Evolutionary conservation across 306 rosid genomes (phyloP).

Genomic region (Heteromeles arbutifolia): DNA sequence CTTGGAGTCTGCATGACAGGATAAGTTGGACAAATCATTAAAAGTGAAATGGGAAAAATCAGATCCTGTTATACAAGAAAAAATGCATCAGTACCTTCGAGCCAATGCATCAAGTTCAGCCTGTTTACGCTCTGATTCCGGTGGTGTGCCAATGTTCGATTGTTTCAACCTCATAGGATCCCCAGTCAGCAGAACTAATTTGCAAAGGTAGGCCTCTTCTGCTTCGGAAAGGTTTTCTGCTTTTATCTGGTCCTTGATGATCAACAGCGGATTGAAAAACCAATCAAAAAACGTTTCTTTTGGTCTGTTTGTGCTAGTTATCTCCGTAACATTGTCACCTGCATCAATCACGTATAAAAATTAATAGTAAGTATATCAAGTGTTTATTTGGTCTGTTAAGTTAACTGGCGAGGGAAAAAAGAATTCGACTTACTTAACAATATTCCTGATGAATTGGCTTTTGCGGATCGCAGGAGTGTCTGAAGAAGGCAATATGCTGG

Average conservation of each 20-base stretch:
- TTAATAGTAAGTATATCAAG: background rate
- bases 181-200: constrained; percentile 64
- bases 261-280: constrained; percentile 82
- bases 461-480: constrained; percentile 71
- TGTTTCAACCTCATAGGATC: constrained; percentile 59
- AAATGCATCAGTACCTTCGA: constrained; percentile 53
- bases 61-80: background rate
- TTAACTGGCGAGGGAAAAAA: background rate
- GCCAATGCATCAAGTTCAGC: constrained; percentile 90
- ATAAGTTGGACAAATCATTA: background rate
- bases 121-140: constrained; percentile 71
- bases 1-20: constrained; percentile 56
- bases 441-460: constrained; percentile 54
- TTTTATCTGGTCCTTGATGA: constrained; percentile 82
- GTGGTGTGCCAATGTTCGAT: constrained; percentile 39
- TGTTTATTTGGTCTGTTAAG: background rate
- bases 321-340: constrained; percentile 65
- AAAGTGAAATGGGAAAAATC: background rate
- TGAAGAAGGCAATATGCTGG: constrained; percentile 79
- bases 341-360: constrained; percentile 18
- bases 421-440: constrained; percentile 51
- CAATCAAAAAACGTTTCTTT: constrained; percentile 71
- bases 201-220: constrained; percentile 75
- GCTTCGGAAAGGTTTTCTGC: constrained; percentile 69
- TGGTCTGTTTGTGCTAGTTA: constrained; percentile 73